These are phyloP conservation scores for Pseudogymnoascus sp. DNA, from an alignment of 2,329 filamentous ascomycete species.

Conservation along the genomic window DNA sequence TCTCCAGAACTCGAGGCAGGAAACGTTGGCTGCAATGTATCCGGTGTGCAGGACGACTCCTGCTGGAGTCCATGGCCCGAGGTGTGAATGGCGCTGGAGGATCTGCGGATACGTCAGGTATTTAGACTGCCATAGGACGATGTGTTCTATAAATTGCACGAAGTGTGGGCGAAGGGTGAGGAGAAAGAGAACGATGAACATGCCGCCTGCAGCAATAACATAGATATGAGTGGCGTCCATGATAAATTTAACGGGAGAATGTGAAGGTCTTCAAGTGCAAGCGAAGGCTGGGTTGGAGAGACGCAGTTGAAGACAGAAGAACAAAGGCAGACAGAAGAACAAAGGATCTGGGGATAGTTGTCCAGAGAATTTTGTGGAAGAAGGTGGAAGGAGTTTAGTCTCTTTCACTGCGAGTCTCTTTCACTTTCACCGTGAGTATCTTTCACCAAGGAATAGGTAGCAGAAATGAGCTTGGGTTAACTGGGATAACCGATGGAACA, in stretches of 20 bases:
- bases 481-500: neutral
- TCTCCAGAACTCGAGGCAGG: neutral
- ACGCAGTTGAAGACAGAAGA: neutral
- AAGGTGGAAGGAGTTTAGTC: neutral
- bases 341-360: neutral
- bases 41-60: constrained; percentile 14
- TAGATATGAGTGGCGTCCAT: constrained; percentile 17
- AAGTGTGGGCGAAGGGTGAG: constrained; percentile 16
- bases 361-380: neutral
- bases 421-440: neutral
- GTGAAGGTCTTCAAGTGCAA: no score
- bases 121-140: constrained; percentile 18
- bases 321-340: neutral
- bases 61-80: constrained; percentile 21
- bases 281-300: neutral
- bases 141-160: constrained; percentile 12
- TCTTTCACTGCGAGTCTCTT: neutral
- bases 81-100: constrained; percentile 16
- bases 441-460: neutral
- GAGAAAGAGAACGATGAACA: constrained; percentile 21
- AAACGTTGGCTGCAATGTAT: constrained; percentile 5
- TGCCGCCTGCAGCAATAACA: constrained; percentile 21
- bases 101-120: constrained; percentile 23
- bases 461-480: neutral
- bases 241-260: no score